A percentile compares a stretch with the other conserved stretches of the same genome.
phyloP scores from a whole-genome alignment of 257 asterid species.

The Eustoma russellianum region DNA sequence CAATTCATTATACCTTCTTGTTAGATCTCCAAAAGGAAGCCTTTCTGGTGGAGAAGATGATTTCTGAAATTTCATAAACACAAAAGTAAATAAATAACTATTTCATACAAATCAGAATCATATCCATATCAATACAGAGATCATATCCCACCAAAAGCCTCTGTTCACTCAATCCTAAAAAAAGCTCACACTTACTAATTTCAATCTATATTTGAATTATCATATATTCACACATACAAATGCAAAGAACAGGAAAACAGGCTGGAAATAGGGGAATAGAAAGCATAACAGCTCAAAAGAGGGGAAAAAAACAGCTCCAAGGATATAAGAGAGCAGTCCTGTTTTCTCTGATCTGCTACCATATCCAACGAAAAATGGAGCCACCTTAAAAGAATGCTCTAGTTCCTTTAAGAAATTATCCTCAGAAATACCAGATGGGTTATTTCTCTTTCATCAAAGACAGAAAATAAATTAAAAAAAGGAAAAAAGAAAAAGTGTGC shows the following conservation, averaged over 20 bases:
- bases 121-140: not conserved
- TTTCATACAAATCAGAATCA: not conserved
- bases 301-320: no score
- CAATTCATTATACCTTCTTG: conserved; percentile 40
- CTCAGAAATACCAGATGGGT: not conserved
- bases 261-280: no score
- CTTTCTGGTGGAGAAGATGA: conserved; percentile 52
- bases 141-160: no score
- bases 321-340: no score
- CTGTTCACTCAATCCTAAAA: no score
- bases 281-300: no score
- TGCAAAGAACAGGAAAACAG: no score
- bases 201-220: no score
- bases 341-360: no score
- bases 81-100: not conserved
- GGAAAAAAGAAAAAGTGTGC: not conserved
- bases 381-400: no score
- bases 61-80: conserved; percentile 38
- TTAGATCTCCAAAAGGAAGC: conserved; percentile 49
- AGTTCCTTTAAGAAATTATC: not conserved
- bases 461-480: not conserved
- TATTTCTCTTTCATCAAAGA: not conserved
- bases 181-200: not conserved
- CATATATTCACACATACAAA: no score
- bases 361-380: no score